Conservation (phyloP, 768 basidiomycete genomes). For the Rhodotorula kratochvilovae region DNA sequence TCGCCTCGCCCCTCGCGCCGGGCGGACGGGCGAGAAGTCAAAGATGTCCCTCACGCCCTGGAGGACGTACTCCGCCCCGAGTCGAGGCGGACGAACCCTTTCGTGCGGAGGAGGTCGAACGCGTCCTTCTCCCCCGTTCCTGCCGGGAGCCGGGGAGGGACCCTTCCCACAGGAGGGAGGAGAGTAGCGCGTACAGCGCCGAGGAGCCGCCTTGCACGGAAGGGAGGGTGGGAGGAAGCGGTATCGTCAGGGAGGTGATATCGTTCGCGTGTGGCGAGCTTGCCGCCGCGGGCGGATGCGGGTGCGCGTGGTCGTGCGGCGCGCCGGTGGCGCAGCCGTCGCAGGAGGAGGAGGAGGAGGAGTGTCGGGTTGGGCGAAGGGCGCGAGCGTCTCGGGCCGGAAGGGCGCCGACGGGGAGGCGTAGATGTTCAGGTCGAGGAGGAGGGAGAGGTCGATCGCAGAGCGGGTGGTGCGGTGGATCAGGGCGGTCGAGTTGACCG, state of each 20-base stretch:
- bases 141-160: constrained; percentile 50
- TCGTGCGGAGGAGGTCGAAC: constrained; percentile 74
- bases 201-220: constrained; percentile 50
- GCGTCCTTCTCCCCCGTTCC: too few species aligned
- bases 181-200: constrained; percentile 72
- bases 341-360: neutral
- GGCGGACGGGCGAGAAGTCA: constrained; percentile 51
- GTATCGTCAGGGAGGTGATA: constrained; percentile 69
- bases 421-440: constrained; percentile 80
- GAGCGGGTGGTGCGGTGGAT: constrained; percentile 68
- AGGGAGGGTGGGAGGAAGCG: constrained; percentile 58
- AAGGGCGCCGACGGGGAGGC: constrained; percentile 51
- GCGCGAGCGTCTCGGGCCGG: constrained; percentile 21
- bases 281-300: neutral
- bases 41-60: constrained; percentile 91
- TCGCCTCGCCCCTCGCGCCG: neutral
- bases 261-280: constrained; percentile 55
- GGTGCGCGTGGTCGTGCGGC: neutral
- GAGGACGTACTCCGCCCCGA: constrained; percentile 60
- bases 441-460: constrained; percentile 65
- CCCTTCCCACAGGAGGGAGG: constrained; percentile 74
- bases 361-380: constrained; percentile 16
- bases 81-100: constrained; percentile 62
- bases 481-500: constrained; percentile 73
- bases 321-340: constrained; percentile 14